These are phyloP conservation scores for Heterobasidion irregulare DNA, from an alignment of 1,284 basidiomycete genomes.

Conservation along the genomic window DNA sequence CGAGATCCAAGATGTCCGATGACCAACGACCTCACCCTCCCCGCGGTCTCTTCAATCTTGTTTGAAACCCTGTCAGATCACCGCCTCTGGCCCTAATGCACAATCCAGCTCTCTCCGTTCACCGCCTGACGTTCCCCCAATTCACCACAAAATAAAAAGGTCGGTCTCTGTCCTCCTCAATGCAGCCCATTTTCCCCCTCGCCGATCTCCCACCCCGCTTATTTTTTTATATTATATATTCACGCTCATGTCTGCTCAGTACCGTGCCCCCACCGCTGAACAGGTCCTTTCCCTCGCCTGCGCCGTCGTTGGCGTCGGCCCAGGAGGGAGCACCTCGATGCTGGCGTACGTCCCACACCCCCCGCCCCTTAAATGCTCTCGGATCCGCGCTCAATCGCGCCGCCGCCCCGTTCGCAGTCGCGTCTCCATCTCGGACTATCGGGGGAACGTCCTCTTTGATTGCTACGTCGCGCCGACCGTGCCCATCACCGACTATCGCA, in stretches of 20 bases:
- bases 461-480: constrained; percentile 61
- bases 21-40: neutral
- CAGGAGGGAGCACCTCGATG: constrained; percentile 69
- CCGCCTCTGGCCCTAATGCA: neutral
- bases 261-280: neutral
- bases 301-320: constrained; percentile 63
- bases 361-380: neutral
- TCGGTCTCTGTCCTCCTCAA: neutral
- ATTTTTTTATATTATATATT: too few species aligned
- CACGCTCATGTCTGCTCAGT: neutral
- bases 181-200: neutral
- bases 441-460: constrained; percentile 49
- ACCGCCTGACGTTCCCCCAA: neutral
- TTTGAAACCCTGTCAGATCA: neutral
- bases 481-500: constrained; percentile 67
- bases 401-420: constrained; percentile 31
- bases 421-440: constrained; percentile 56
- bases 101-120: neutral
- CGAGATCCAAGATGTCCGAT: neutral
- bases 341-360: constrained; percentile 40
- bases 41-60: neutral
- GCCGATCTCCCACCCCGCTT: neutral
- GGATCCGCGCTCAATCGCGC: neutral
- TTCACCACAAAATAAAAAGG: neutral
- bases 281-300: constrained; percentile 31